Percentiles rank a stretch among this genome's conserved stretches.
Evolutionary conservation across 2,329 filamentous ascomycete species (phyloP).

Genomic region (Sporothrix pseudoabietina): DNA sequence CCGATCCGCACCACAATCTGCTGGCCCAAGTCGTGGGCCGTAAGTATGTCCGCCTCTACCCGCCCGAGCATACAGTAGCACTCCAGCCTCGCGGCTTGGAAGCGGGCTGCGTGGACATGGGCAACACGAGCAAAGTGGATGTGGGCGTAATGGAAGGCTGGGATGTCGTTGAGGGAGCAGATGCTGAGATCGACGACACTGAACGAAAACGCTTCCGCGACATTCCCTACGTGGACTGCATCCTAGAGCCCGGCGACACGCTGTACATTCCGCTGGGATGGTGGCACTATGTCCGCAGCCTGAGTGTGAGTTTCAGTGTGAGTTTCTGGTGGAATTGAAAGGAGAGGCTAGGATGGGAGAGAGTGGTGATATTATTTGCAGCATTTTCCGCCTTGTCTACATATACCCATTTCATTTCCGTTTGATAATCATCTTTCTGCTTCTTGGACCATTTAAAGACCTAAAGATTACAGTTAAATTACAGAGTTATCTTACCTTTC

Average conservation of each 20-base stretch:
- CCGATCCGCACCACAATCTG: constrained; percentile 91
- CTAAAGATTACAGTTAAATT: neutral
- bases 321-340: constrained; percentile 87
- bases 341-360: neutral
- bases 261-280: constrained; percentile 90
- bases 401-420: neutral
- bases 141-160: constrained; percentile 68
- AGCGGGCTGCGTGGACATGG: constrained; percentile 77
- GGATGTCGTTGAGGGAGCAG: constrained; percentile 46
- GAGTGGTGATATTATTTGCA: neutral
- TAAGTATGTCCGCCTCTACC: constrained; percentile 91
- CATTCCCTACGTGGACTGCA: constrained; percentile 71
- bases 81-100: constrained; percentile 66
- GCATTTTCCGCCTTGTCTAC: neutral
- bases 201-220: constrained; percentile 50
- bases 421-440: neutral
- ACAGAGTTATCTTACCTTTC: neutral
- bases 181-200: constrained; percentile 39
- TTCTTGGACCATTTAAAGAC: neutral
- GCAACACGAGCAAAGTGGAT: constrained; percentile 82
- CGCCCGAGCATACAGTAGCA: constrained; percentile 59
- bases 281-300: constrained; percentile 94
- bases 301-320: constrained; percentile 88
- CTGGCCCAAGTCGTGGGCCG: constrained; percentile 84
- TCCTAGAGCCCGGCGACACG: constrained; percentile 79